These are phyloP conservation scores for Acanthamoeba healyi DNA, from an alignment of 208 protist species.

Conservation along the genomic window DNA sequence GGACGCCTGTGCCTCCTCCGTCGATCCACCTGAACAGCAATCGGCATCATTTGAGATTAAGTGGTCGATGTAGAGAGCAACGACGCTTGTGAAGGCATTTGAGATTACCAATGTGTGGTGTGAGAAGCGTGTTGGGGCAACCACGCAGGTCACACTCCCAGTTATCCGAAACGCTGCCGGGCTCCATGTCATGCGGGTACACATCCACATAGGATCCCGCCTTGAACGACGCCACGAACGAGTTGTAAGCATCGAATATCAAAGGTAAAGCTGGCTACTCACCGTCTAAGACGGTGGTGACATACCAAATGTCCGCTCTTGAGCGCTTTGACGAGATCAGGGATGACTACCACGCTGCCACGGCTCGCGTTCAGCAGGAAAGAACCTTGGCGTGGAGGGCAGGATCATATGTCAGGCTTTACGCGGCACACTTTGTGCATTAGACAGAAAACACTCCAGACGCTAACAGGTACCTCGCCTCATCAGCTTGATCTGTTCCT, in stretches of 20 bases:
- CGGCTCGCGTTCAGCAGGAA: constrained; percentile 94
- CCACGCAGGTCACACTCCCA: constrained; percentile 91
- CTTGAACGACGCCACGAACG: not conserved
- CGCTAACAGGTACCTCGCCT: constrained; percentile 84
- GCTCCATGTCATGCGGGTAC: constrained; percentile 92
- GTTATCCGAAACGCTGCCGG: constrained; percentile 87
- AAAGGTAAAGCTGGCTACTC: too few relatives aligned
- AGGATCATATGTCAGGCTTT: too few relatives aligned
- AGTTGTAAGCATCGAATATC: not conserved
- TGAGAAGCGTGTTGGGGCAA: constrained; percentile 95
- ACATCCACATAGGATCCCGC: constrained; percentile 94
- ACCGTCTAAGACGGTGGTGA: not conserved
- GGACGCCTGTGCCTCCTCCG: constrained; percentile 93
- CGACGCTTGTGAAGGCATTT: not conserved
- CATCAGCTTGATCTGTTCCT: constrained; percentile 90
- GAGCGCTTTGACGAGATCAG: constrained; percentile 91
- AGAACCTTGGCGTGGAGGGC: constrained; percentile 75
- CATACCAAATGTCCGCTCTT: constrained; percentile 89
- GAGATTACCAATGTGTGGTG: constrained; percentile 93
- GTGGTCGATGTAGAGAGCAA: too few relatives aligned
- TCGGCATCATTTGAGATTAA: too few relatives aligned
- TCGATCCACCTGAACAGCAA: constrained; percentile 90
- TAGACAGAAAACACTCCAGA: not conserved
- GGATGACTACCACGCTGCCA: constrained; percentile 92
- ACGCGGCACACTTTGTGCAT: not conserved